Percentiles rank a stretch among this genome's conserved stretches.
These are phyloP conservation scores for Amanita pallidorosea DNA, from an alignment of 768 basidiomycete species.

Conservation along the genomic window DNA sequence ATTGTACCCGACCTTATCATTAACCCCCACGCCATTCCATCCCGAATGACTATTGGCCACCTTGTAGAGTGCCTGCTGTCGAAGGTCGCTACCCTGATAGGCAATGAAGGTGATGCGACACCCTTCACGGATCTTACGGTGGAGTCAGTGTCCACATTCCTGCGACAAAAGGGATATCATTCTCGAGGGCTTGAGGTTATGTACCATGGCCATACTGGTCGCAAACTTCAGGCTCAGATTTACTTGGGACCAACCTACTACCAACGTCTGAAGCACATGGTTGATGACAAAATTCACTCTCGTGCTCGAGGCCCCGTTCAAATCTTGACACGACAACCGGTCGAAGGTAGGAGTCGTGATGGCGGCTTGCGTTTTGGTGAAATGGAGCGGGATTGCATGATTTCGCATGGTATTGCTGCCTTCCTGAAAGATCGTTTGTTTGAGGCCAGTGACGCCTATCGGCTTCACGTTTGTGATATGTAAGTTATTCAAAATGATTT, in stretches of 20 bases:
- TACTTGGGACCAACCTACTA: conserved; percentile 99
- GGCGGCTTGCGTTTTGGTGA: conserved; percentile 99
- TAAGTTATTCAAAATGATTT: conserved; percentile 28
- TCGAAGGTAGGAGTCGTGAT: conserved; percentile 97
- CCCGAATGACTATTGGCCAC: conserved; percentile 99
- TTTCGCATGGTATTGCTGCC: conserved; percentile 96
- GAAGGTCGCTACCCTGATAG: conserved; percentile 92
- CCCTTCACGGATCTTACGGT: conserved; percentile 98
- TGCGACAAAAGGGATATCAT: conserved; percentile 88
- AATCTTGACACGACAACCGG: conserved; percentile 94
- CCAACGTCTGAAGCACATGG: conserved; percentile 99
- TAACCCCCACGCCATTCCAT: conserved; percentile 99
- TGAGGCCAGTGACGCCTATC: conserved; percentile 87
- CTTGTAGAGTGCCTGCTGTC: conserved; percentile 96
- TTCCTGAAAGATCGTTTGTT: conserved; percentile 97
- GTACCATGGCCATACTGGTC: conserved; percentile 99
- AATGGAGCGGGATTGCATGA: conserved; percentile 99
- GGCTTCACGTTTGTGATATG: conserved; percentile 95
- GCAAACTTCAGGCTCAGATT: conserved; percentile 94
- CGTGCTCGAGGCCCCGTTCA: conserved; percentile 96
- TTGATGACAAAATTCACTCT: conserved; percentile 99
- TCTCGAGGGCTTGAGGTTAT: conserved; percentile 96
- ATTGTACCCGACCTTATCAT: conserved; percentile 97
- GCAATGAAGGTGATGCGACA: conserved; percentile 96
- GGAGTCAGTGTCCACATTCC: conserved; percentile 89